Evolutionary conservation across 306 rosid genomes (phyloP), one percentile per base, ranked within the genome.

Genomic region (Castanea sativa): DNA sequence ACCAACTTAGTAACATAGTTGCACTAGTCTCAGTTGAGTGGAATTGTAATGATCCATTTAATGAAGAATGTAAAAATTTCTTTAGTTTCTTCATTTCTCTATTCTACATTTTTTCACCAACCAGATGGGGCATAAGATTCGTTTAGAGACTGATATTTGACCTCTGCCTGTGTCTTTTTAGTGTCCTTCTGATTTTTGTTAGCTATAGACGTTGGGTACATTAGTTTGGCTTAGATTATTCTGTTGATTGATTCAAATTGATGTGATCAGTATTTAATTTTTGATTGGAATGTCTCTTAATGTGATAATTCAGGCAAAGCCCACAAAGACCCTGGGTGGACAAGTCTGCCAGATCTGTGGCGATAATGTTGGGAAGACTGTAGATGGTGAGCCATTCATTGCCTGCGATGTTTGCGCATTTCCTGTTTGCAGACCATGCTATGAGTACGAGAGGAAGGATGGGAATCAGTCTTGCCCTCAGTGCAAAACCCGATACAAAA

Each of bases 381-480:
- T 82, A 32, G 85, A 87, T 45, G 95, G 95, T 1, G 90, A 91
- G 14, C 89, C 89, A 9, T 94, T 94, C 78, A 80, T 77, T 76
- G 98, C 98, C 16, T 94, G 98, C 55, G 79, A 84, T 53, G 91
- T 89, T 29, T 94, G 98, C 51, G 88, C 94, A 13, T 94, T 94
- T 78, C 98, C 98, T 58, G 98, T 94, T 20, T 94, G 98, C 84
- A 81, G 98, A 80, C 89, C 97, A 0, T 94, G 98, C 83, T 94
- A 94, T 76, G 98, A 94, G 83, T 94, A 94, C 41, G 98, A 94
- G 83, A 87, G 98, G 88, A 94, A 94, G 86, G 97, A 94, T 82
- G 98, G 98, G 60, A 94, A 91, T 73, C 94, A 91, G 86, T 92
- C 98, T 70, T 94, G 98, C 72, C 97, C 98, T n/a, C 97, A 94